Evolutionary conservation across 225 moss, liverwort and hornwort genomes (phyloP).

Genomic region (Pseudoscleropodium purum): DNA sequence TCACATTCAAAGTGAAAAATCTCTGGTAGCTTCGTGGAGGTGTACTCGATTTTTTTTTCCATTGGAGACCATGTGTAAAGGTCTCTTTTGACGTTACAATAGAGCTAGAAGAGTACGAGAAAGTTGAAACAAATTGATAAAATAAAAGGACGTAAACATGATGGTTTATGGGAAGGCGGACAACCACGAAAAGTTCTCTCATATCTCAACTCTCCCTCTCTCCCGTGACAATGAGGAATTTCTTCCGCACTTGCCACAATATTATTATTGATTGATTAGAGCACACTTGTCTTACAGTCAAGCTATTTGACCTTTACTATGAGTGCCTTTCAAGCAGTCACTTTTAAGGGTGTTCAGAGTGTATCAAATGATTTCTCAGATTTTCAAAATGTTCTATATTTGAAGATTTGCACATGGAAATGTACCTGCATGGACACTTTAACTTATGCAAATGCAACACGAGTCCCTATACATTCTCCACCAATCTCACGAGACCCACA

Average conservation of each 20-base stretch:
- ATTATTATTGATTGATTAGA: not conserved
- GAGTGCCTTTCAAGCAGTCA: not conserved
- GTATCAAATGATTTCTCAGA: not conserved
- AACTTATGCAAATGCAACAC: not conserved
- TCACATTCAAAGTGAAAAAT: not conserved
- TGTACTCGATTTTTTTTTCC: not conserved
- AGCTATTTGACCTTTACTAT: not conserved
- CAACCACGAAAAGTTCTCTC: not conserved
- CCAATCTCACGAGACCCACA: not conserved
- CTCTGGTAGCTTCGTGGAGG: not conserved
- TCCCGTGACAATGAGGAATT: not conserved
- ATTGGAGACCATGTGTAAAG: not conserved
- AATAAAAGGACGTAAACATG: not conserved
- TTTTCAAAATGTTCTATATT: not conserved
- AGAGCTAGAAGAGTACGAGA: not conserved
- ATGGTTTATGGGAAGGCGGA: not conserved
- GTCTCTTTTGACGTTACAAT: not conserved
- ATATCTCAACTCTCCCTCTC: not conserved
- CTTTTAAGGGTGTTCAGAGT: not conserved
- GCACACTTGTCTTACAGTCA: not conserved
- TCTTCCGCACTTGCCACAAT: not conserved
- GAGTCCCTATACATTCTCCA: not conserved
- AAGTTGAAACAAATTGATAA: not conserved
- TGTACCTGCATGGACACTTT: not conserved
- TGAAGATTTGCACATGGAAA: not conserved